phyloP scores from a whole-genome alignment of 2,329 filamentous ascomycete species.

The Ustilaginoidea virens region DNA sequence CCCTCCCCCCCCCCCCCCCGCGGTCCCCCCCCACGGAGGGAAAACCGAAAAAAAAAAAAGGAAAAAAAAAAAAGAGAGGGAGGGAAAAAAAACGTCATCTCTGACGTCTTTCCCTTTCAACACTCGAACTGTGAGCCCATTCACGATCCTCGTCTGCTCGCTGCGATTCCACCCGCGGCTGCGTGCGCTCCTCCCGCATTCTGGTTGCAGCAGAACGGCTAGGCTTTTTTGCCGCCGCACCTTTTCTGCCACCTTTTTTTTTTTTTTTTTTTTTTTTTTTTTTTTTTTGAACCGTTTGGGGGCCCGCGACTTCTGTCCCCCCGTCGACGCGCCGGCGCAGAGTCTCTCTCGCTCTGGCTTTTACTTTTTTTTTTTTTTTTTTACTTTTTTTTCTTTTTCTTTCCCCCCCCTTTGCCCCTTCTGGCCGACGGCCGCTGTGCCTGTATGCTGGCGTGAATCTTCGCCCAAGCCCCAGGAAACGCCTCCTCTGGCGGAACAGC shows the following conservation, averaged over 20 bases:
- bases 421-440: not conserved
- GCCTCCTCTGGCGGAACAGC: slow-evolving; percentile 1
- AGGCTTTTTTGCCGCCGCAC: too few relatives aligned
- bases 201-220: slow-evolving; percentile 2
- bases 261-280: not conserved
- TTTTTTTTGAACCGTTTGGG: not conserved
- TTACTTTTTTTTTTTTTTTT: too few relatives aligned
- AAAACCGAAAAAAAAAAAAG: too few relatives aligned
- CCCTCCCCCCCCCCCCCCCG: not conserved
- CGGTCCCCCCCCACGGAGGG: not conserved
- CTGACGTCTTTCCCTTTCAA: slow-evolving; percentile 27
- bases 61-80: too few relatives aligned
- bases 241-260: slow-evolving; percentile 2
- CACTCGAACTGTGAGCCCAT: slow-evolving; percentile 19
- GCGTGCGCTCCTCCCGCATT: slow-evolving; percentile 3
- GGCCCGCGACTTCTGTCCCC: too few relatives aligned
- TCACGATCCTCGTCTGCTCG: slow-evolving; percentile 17
- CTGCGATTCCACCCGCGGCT: slow-evolving; percentile 12
- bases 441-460: slow-evolving; percentile 6
- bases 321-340: slow-evolving; percentile 5
- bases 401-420: not conserved
- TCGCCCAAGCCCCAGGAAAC: slow-evolving; percentile 3
- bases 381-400: not conserved
- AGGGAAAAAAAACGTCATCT: slow-evolving; percentile 34
- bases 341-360: too few relatives aligned